These are phyloP conservation scores for Xylariaceae sp. DNA, from an alignment of 2,329 filamentous ascomycete genomes.

Conservation along the genomic window DNA sequence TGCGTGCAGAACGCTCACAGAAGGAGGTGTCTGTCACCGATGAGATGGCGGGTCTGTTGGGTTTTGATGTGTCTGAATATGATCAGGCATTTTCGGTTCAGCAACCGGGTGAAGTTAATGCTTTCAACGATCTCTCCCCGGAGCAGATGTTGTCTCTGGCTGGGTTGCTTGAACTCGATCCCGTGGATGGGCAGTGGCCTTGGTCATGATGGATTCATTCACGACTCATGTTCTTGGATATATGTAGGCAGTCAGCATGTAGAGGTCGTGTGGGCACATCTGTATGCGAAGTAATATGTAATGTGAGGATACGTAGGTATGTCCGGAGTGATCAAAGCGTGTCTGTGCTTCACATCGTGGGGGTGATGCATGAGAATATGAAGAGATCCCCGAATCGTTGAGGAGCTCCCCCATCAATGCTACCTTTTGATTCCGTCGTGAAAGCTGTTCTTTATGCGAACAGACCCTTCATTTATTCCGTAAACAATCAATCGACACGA, in stretches of 20 bases:
- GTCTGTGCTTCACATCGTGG: background rate
- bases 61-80: background rate
- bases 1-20: conserved; percentile 1
- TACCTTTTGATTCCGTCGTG: too few relatives aligned
- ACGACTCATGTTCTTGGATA: background rate
- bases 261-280: background rate
- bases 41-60: background rate
- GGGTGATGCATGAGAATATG: too few relatives aligned
- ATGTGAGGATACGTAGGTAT: background rate
- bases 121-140: conserved; percentile 2
- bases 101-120: background rate
- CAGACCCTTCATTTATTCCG: too few relatives aligned
- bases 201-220: background rate
- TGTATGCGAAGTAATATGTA: background rate
- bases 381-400: too few relatives aligned
- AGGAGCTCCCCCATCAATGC: too few relatives aligned
- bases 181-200: conserved; percentile 8
- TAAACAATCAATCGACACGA: too few relatives aligned
- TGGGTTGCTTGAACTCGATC: conserved; percentile 3
- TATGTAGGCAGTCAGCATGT: background rate
- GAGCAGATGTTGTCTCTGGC: conserved; percentile 10
- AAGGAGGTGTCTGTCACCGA: background rate
- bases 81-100: background rate
- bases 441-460: too few relatives aligned
- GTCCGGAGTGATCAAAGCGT: background rate